Base-by-base conservation (phyloP, 495 filamentous ascomycete species). In the Symbiotaphrina buchneri region DNA sequence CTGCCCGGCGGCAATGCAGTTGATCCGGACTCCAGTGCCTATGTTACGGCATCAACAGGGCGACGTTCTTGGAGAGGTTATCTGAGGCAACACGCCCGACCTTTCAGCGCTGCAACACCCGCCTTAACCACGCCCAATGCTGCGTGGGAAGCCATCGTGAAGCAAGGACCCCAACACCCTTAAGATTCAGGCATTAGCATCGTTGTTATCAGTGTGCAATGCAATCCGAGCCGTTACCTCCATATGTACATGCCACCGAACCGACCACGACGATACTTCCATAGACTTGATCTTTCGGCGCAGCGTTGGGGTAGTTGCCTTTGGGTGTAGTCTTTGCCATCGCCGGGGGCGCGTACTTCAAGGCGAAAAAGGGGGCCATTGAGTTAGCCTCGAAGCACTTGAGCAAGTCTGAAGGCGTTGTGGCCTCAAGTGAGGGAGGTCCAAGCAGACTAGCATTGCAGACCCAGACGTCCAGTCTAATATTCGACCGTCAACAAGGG, bases 291-390 rank as follows among this genome's bases (percentile, higher is more conserved):
- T 53, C 54, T 35, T 72, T 71, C 3, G 56, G 56, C 13, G 58
- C 63, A 4, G 67, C 67, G 43, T 70, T 72, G 0, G 64, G 56
- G 41, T 72, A 72, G 15, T 51, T 52, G 22, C 55, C 48, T 33
- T 56, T 59, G 11, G 46, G 42, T 15, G 53, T 52, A 1, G 55
- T 59, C 44, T 72, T 72, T 14, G 40, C 56, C 67, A 72, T 72
- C 2, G 67, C 67, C 6, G 64, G 55, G 3, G 65, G 66, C 0
- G 64, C 63, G 41, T 71, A 66, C 39, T 69, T 70, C 30, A 71
- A 47, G 4, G 65, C 66, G 44, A 65, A 72, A 44, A 72, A 68
- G 2, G 67, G 62, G 7, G 64, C 64, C 37, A 68, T 51, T 26
- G 51, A 52, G 40, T 68, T 67, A 1, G 60, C 60, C 37, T 65